Conservation (phyloP, 2,329 filamentous ascomycete species). For the Calonectria henricotiae region DNA sequence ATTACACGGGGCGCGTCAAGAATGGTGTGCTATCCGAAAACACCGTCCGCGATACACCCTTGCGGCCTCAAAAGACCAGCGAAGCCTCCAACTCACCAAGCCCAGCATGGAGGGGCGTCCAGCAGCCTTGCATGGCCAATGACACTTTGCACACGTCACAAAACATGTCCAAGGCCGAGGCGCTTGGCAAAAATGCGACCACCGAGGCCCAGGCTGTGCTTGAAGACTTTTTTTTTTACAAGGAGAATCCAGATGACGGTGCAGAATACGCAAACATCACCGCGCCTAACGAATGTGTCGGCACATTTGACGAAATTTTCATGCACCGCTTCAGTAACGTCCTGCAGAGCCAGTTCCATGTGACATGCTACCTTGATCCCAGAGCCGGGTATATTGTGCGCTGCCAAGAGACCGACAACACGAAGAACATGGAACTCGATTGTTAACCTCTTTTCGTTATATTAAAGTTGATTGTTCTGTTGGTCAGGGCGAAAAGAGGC, state of each 20-base stretch:
- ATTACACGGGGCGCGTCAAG: constrained; percentile 5
- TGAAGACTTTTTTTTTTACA: background rate
- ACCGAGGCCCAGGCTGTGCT: background rate
- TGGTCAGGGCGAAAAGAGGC: no score
- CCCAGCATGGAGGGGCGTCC: background rate
- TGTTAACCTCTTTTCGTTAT: background rate
- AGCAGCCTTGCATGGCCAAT: constrained; percentile 17
- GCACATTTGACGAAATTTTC: background rate
- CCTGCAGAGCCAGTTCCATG: background rate
- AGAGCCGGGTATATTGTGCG: background rate
- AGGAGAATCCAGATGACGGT: background rate
- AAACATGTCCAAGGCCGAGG: constrained; percentile 14
- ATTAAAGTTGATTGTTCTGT: no score
- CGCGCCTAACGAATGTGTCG: constrained; percentile 4
- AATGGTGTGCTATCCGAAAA: constrained; percentile 13
- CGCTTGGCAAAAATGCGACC: background rate
- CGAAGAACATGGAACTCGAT: background rate
- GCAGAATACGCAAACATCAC: constrained; percentile 3
- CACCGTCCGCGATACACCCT: background rate
- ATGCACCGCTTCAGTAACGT: background rate
- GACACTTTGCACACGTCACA: constrained; percentile 1
- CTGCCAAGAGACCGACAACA: background rate
- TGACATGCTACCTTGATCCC: background rate
- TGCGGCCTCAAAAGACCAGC: background rate
- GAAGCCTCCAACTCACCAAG: background rate